These are phyloP conservation scores for Aspergillus sp. DNA, from an alignment of 2,329 filamentous ascomycete genomes.

Conservation along the genomic window DNA sequence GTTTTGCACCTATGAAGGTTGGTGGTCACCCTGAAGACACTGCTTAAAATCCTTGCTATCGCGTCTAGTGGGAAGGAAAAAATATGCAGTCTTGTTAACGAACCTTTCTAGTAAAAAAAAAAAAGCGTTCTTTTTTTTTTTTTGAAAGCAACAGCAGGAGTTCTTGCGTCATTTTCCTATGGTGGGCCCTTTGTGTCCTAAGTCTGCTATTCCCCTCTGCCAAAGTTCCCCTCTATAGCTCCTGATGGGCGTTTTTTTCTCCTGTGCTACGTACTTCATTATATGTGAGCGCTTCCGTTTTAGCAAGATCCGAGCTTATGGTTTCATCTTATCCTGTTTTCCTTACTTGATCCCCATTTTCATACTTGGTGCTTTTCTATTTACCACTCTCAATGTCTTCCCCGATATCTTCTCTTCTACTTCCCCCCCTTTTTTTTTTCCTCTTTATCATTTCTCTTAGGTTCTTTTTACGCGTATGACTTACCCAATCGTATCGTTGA, in stretches of 20 bases:
- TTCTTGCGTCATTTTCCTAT: constrained; percentile 41
- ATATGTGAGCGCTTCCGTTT: constrained; percentile 41
- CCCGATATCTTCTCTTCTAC: constrained; percentile 2
- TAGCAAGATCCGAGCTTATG: constrained; percentile 37
- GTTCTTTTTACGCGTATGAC: constrained; percentile 37
- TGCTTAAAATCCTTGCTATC: constrained; percentile 7
- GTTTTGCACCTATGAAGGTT: constrained; percentile 69
- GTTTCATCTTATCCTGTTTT: constrained; percentile 21
- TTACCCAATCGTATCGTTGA: constrained; percentile 37
- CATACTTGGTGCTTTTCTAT: constrained; percentile 12
- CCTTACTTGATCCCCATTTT: constrained; percentile 13
- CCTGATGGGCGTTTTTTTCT: constrained; percentile 43
- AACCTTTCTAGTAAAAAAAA: constrained; percentile 26
- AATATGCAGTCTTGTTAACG: constrained; percentile 16
- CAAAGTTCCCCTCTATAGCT: constrained; percentile 41
- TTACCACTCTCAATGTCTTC: neutral
- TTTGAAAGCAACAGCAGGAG: constrained; percentile 46
- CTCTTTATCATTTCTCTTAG: constrained; percentile 15
- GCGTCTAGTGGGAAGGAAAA: constrained; percentile 4
- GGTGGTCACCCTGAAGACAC: constrained; percentile 26
- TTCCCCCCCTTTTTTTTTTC: constrained; percentile 12
- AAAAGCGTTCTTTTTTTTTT: constrained; percentile 33
- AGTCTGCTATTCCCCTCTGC: constrained; percentile 37
- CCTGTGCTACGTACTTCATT: constrained; percentile 43
- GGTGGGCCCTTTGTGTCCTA: constrained; percentile 43